These are phyloP conservation scores for Styphnolobium japonicum DNA, from an alignment of 306 rosid species.

Conservation along the genomic window DNA sequence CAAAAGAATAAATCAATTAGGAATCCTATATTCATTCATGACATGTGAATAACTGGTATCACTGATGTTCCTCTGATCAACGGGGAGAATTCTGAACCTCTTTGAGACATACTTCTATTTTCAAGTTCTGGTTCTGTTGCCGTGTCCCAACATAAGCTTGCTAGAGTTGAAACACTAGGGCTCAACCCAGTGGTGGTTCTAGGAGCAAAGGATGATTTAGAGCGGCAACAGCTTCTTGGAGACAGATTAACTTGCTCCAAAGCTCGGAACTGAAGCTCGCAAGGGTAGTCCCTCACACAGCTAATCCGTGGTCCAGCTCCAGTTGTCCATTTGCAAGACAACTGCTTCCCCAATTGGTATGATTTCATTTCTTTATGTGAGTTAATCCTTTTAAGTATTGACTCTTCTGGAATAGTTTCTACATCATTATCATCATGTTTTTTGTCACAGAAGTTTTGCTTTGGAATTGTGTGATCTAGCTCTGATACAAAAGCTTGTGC, in stretches of 20 bases:
- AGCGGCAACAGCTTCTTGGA: slow-evolving; percentile 53
- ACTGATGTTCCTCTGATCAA: slow-evolving; percentile 48
- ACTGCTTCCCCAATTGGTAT: slow-evolving; percentile 82
- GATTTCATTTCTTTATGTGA: slow-evolving; percentile 78
- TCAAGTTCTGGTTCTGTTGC: slow-evolving; percentile 19
- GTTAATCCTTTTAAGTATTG: slow-evolving; percentile 70
- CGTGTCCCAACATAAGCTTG: slow-evolving; percentile 28
- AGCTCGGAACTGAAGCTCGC: slow-evolving; percentile 76
- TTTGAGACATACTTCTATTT: slow-evolving; percentile 1
- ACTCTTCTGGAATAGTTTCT: slow-evolving; percentile 61
- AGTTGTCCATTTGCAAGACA: slow-evolving; percentile 96
- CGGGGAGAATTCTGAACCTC: slow-evolving; percentile 42
- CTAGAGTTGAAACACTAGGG: slow-evolving; percentile 31
- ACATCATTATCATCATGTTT: slow-evolving; percentile 40
- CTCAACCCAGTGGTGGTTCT: slow-evolving; percentile 32
- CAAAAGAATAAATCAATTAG: slow-evolving; percentile 49
- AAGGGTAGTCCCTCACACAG: slow-evolving; percentile 87
- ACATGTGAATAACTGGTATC: slow-evolving; percentile 30
- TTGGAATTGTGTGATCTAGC: slow-evolving; percentile 24
- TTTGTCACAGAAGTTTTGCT: slow-evolving; percentile 30
- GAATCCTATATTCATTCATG: slow-evolving; percentile 37
- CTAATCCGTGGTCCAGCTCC: slow-evolving; percentile 98
- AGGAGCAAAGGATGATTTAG: slow-evolving; percentile 40
- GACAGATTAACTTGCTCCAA: slow-evolving; percentile 87
- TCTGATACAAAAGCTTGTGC: slow-evolving; percentile 19